Evolutionary conservation across 495 filamentous ascomycete genomes (phyloP).

Genomic region (Cercophora sp.): DNA sequence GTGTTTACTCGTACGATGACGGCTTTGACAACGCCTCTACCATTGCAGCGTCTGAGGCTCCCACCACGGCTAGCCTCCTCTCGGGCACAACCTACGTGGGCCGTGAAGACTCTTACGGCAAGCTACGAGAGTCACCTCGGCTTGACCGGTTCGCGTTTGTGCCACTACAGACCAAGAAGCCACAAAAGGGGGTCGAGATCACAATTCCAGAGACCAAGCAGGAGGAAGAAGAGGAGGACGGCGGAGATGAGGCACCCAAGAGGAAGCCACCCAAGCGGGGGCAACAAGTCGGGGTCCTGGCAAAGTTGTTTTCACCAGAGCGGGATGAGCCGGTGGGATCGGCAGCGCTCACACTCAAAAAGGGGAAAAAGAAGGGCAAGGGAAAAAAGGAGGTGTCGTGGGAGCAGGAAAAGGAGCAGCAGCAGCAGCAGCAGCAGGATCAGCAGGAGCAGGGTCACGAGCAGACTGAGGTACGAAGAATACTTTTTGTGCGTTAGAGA

Average conservation of each 20-base stretch:
- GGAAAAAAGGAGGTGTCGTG: slow-evolving; percentile 26
- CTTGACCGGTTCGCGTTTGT: slow-evolving; percentile 9
- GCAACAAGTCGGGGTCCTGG: slow-evolving; percentile 1
- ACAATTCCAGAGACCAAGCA: slow-evolving; percentile 22
- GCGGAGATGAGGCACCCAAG: too few relatives aligned
- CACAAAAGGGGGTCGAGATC: neutral
- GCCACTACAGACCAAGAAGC: slow-evolving; percentile 7
- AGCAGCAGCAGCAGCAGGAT: too few relatives aligned
- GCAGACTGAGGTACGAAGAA: slow-evolving; percentile 1
- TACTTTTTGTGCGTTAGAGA: neutral
- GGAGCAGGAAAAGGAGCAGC: slow-evolving; percentile 9
- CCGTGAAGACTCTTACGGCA: slow-evolving; percentile 1
- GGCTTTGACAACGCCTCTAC: slow-evolving; percentile 29
- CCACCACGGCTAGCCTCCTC: slow-evolving; percentile 19
- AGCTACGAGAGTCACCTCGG: slow-evolving; percentile 1
- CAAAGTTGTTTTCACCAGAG: too few relatives aligned
- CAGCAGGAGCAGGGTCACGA: neutral
- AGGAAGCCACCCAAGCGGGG: slow-evolving; percentile 3
- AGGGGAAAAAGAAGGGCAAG: slow-evolving; percentile 30
- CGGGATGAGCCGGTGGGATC: too few relatives aligned
- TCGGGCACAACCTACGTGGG: slow-evolving; percentile 21
- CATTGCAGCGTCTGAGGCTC: slow-evolving; percentile 29
- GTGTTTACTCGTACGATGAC: slow-evolving; percentile 19
- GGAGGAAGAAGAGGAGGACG: slow-evolving; percentile 30
- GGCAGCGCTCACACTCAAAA: slow-evolving; percentile 15